phyloP scores from a whole-genome alignment of 345 rosid species.

The Chamaenerion angustifolium region DNA sequence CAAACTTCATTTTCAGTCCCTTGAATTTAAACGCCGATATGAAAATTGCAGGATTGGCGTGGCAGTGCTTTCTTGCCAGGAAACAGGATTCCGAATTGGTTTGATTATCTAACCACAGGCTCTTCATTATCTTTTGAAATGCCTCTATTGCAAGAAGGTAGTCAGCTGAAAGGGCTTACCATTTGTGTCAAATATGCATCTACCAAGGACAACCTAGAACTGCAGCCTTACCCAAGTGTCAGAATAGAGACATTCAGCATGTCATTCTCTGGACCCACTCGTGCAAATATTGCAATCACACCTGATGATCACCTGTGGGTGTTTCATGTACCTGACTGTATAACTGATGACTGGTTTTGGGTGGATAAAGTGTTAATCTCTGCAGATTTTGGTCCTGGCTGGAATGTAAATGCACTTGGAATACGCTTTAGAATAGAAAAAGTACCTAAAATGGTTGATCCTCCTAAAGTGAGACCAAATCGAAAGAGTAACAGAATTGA shows the following conservation, averaged over 20 bases:
- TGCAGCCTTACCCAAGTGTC: background rate
- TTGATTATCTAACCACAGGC: background rate
- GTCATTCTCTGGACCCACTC: background rate
- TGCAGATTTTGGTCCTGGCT: slow-evolving; percentile 1
- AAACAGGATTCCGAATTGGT: background rate
- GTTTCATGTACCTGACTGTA: background rate
- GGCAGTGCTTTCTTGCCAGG: background rate
- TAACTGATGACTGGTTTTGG: background rate
- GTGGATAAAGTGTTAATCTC: background rate
- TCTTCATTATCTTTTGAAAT: background rate
- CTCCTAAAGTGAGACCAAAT: no score
- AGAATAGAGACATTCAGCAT: background rate
- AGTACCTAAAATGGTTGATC: no score
- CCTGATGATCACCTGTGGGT: slow-evolving; percentile 1
- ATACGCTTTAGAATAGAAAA: no score
- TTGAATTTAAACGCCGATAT: no score
- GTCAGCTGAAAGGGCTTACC: background rate
- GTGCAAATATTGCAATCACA: background rate
- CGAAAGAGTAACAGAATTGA: no score
- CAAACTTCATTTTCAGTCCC: no score
- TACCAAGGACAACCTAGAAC: background rate
- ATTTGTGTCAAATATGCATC: background rate
- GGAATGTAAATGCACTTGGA: background rate
- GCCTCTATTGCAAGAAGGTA: background rate
- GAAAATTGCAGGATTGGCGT: slow-evolving; percentile 1